These are phyloP conservation scores for Diaporthe sp. DNA, from an alignment of 2,329 filamentous ascomycete species.

Conservation along the genomic window DNA sequence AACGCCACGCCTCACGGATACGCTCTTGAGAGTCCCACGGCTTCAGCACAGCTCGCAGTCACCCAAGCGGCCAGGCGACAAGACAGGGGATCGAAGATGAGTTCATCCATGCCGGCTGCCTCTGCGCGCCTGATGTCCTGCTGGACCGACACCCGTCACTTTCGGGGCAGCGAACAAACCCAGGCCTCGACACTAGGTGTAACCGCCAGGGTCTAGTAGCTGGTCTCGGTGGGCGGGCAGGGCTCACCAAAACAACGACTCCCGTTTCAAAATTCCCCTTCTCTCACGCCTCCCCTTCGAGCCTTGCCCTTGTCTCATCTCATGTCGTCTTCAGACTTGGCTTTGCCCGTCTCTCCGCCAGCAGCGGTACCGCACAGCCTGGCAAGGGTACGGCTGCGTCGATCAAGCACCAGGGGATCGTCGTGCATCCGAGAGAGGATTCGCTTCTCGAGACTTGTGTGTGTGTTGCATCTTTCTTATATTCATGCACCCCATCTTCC, in stretches of 20 bases:
- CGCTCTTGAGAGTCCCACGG: background rate
- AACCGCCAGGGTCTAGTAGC: slow-evolving; percentile 19
- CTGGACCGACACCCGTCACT: slow-evolving; percentile 20
- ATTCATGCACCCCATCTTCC: slow-evolving; percentile 45
- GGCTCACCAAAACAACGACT: slow-evolving; percentile 37
- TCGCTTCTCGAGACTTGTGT: slow-evolving; percentile 25
- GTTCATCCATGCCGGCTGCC: slow-evolving; percentile 28
- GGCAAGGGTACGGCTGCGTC: slow-evolving; percentile 37
- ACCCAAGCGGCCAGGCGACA: slow-evolving; percentile 1
- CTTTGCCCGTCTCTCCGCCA: slow-evolving; percentile 28
- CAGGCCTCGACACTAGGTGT: slow-evolving; percentile 17
- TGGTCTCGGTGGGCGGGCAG: slow-evolving; percentile 31
- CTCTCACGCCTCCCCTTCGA: slow-evolving; percentile 23
- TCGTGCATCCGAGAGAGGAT: slow-evolving; percentile 36
- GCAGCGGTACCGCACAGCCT: slow-evolving; percentile 35
- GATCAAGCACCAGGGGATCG: slow-evolving; percentile 39
- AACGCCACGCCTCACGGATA: background rate
- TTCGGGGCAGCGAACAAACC: slow-evolving; percentile 24
- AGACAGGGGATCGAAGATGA: slow-evolving; percentile 1
- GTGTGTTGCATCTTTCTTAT: slow-evolving; percentile 39
- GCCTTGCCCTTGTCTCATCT: slow-evolving; percentile 36
- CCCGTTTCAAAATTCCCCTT: slow-evolving; percentile 36
- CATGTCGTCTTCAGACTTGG: slow-evolving; percentile 29
- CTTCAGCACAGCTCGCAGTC: background rate
- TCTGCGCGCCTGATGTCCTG: slow-evolving; percentile 24